Conservation (phyloP, 2,329 filamentous ascomycete species). For the Metarhizium rileyi region DNA sequence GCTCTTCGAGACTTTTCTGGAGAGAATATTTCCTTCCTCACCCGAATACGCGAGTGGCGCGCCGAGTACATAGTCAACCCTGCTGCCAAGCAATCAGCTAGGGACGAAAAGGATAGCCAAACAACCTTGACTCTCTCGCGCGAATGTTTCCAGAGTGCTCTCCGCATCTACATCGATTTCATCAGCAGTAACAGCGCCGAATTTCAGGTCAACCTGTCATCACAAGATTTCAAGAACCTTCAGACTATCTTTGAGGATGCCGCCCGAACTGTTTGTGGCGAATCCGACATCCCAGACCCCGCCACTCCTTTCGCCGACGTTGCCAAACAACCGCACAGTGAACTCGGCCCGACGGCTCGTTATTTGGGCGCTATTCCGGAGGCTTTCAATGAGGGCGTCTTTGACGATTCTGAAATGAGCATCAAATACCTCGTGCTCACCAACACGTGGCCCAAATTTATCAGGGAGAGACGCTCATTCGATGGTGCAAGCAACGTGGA, state of each 20-base stretch:
- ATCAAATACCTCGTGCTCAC: constrained; percentile 61
- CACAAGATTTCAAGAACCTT: constrained; percentile 42
- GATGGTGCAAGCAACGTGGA: constrained; percentile 13
- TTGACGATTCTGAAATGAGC: constrained; percentile 48
- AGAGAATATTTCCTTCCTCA: constrained; percentile 59
- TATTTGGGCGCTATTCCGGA: constrained; percentile 38
- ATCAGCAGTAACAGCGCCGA: constrained; percentile 51
- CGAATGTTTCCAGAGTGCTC: constrained; percentile 45
- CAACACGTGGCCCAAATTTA: constrained; percentile 59
- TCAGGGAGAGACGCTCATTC: constrained; percentile 31
- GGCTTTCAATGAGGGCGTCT: constrained; percentile 42
- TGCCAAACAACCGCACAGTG: constrained; percentile 12
- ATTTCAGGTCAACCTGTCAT: constrained; percentile 58
- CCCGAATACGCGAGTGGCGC: constrained; percentile 38
- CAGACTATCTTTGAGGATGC: constrained; percentile 47
- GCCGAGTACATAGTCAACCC: constrained; percentile 16
- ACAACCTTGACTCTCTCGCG: constrained; percentile 26
- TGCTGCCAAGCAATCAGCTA: constrained; percentile 11
- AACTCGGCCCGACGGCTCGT: constrained; percentile 16
- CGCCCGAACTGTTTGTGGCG: constrained; percentile 34
- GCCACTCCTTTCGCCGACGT: constrained; percentile 33
- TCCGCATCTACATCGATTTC: constrained; percentile 52
- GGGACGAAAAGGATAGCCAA: constrained; percentile 5
- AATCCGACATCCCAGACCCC: constrained; percentile 28
- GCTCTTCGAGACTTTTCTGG: constrained; percentile 55